A percentile compares a stretch with the other conserved stretches of the same genome.
These are phyloP conservation scores for Abrus precatorius DNA, from an alignment of 306 rosid genomes.

Conservation along the genomic window DNA sequence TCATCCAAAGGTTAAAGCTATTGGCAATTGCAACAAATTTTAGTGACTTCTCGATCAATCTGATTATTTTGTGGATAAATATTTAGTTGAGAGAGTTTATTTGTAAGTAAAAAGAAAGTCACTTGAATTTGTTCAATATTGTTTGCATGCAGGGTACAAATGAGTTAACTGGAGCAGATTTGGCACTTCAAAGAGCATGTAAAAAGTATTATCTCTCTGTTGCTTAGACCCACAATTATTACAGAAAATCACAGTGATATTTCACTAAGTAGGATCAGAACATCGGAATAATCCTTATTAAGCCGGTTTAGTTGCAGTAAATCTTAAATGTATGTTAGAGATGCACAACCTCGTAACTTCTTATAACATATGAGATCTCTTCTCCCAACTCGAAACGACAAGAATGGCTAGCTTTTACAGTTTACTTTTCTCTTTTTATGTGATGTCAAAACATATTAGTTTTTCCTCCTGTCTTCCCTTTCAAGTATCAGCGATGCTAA, in stretches of 20 bases:
- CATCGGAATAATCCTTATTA: conserved; percentile 39
- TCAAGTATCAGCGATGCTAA: conserved; percentile 16
- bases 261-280: conserved; percentile 19
- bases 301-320: conserved; percentile 10
- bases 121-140: not conserved
- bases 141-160: conserved; percentile 37
- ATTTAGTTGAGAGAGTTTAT: not conserved
- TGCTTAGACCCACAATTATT: conserved; percentile 18
- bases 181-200: conserved; percentile 18
- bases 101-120: not conserved
- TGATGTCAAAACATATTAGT: not conserved
- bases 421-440: not conserved
- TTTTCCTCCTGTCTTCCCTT: not conserved
- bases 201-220: conserved; percentile 14
- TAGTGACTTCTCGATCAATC: not conserved
- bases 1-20: not conserved
- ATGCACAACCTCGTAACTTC: conserved; percentile 37
- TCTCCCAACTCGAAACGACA: conserved; percentile 11
- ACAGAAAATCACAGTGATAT: conserved; percentile 25
- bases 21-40: not conserved
- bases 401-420: conserved; percentile 13
- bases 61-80: not conserved
- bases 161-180: conserved; percentile 8
- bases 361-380: conserved; percentile 22
- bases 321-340: conserved; percentile 23